Evolutionary conservation across 2,329 filamentous ascomycete genomes (phyloP).

Genomic region (Talaromyces sp.): DNA sequence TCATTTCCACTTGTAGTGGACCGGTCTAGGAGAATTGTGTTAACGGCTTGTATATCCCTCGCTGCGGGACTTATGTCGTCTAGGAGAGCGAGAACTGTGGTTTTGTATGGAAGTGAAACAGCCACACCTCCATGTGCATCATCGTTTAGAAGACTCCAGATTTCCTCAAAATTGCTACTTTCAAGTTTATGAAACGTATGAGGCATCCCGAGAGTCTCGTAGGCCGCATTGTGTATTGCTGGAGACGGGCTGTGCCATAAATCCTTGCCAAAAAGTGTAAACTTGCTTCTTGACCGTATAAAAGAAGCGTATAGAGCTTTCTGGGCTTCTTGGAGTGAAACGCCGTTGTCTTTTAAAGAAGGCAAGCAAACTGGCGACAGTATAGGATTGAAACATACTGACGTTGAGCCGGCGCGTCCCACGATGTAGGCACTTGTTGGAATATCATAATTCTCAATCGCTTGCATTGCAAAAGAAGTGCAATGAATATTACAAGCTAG

Average conservation of each 20-base stretch:
- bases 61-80: conserved; percentile 20
- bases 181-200: conserved; percentile 16
- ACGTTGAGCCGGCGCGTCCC: conserved; percentile 15
- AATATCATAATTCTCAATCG: conserved; percentile 4
- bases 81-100: conserved; percentile 17
- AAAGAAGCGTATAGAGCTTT: conserved; percentile 9
- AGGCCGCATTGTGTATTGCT: conserved; percentile 23
- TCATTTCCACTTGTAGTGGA: conserved; percentile 7
- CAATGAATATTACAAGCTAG: background rate
- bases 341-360: background rate
- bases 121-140: conserved; percentile 16
- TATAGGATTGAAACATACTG: conserved; percentile 19
- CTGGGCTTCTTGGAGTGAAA: background rate
- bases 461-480: background rate
- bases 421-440: conserved; percentile 21
- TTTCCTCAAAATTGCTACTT: conserved; percentile 8
- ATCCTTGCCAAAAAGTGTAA: conserved; percentile 21
- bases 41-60: conserved; percentile 23
- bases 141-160: conserved; percentile 14
- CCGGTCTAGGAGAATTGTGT: conserved; percentile 20
- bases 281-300: conserved; percentile 13
- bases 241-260: conserved; percentile 22
- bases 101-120: conserved; percentile 24
- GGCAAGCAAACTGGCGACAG: conserved; percentile 18
- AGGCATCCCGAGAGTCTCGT: conserved; percentile 19